Conservation (phyloP, 805 yeast species). For the Yamadazyma takamatsuzukensis region DNA sequence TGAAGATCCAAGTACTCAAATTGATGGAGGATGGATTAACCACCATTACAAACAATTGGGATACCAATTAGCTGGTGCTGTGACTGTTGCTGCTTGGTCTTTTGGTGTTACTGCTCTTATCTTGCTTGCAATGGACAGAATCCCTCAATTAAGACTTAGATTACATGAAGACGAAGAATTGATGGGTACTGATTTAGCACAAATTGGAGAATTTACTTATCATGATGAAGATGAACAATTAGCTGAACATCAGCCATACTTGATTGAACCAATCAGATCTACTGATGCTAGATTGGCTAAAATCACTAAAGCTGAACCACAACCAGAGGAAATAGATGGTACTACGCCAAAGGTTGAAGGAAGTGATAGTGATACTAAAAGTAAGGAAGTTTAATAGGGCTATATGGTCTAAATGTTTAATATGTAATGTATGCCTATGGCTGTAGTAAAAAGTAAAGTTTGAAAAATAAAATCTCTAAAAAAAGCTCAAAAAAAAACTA, state of each 20-base stretch:
- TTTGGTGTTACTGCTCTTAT: slow-evolving; percentile 69
- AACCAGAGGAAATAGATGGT: slow-evolving; percentile 11
- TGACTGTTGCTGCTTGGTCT: slow-evolving; percentile 72
- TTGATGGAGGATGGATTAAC: slow-evolving; percentile 85
- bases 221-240: slow-evolving; percentile 50
- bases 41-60: slow-evolving; percentile 81
- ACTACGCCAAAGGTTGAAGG: slow-evolving; percentile 14
- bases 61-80: slow-evolving; percentile 78
- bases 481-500: too few relatives aligned
- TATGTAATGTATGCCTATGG: too few relatives aligned
- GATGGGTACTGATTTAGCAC: slow-evolving; percentile 81
- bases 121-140: slow-evolving; percentile 60
- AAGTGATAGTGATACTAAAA: slow-evolving; percentile 12
- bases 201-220: slow-evolving; percentile 87
- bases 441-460: not conserved
- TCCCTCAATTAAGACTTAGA: slow-evolving; percentile 78
- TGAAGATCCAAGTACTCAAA: slow-evolving; percentile 25
- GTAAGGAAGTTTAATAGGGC: slow-evolving; percentile 7
- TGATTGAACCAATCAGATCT: slow-evolving; percentile 78
- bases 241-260: slow-evolving; percentile 38
- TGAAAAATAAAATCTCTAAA: too few relatives aligned
- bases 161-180: slow-evolving; percentile 84
- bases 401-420: too few relatives aligned
- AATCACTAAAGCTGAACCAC: slow-evolving; percentile 20
- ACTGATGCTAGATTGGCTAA: slow-evolving; percentile 37